Percentiles rank a stretch among this genome's conserved stretches.
phyloP scores from a whole-genome alignment of 257 asterid genomes.

The Gynochthodes officinalis region DNA sequence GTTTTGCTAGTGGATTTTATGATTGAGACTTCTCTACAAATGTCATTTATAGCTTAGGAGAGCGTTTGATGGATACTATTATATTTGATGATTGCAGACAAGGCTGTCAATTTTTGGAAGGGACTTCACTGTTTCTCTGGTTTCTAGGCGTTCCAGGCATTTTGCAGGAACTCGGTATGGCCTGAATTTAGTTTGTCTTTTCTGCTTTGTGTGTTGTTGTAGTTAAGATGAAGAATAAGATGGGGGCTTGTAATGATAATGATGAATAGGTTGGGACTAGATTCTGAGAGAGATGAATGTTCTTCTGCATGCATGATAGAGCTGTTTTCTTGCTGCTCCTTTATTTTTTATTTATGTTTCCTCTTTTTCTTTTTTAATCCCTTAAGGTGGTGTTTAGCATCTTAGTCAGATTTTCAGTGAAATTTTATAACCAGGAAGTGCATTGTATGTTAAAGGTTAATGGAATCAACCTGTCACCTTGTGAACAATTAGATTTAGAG shows the following conservation, averaged over 20 bases:
- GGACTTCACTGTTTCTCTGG: conserved; percentile 78
- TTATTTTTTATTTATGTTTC: not conserved
- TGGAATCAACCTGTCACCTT: not conserved
- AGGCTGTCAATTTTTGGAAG: conserved; percentile 91
- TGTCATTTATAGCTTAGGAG: not conserved
- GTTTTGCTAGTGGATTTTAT: not conserved
- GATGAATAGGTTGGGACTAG: not conserved
- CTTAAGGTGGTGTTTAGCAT: not conserved
- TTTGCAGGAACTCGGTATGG: conserved; percentile 99
- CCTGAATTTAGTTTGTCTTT: conserved; percentile 14
- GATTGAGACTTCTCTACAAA: not conserved
- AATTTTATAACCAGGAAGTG: not conserved
- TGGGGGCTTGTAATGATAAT: not conserved
- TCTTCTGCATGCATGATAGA: too few relatives aligned
- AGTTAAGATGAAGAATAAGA: not conserved
- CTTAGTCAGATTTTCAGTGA: not conserved
- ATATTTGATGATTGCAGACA: conserved; percentile 47
- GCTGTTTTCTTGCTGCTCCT: not conserved
- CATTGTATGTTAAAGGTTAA: not conserved
- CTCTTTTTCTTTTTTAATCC: not conserved
- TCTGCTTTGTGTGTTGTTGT: not conserved
- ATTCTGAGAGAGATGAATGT: not conserved
- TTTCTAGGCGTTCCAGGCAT: conserved; percentile 98
- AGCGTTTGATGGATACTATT: conserved; percentile 8
- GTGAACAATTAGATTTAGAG: not conserved